A percentile compares a stretch with the other conserved stretches of the same genome.
These are phyloP conservation scores for Xylariaceae sp. DNA, from an alignment of 2,329 filamentous ascomycete genomes.

Conservation along the genomic window DNA sequence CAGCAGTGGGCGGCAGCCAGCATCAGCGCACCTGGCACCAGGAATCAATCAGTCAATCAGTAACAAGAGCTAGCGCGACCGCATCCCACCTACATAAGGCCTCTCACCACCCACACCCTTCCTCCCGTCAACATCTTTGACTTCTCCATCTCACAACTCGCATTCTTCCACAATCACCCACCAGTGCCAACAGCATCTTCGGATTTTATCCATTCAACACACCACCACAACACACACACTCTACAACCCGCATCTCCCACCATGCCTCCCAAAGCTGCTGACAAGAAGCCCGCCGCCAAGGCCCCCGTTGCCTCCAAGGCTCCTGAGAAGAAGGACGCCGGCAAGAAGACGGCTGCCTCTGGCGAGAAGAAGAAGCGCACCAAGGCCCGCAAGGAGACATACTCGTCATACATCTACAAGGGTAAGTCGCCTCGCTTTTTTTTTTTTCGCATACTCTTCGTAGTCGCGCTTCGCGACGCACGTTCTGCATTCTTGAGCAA, in stretches of 20 bases:
- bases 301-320: conserved; percentile 71
- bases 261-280: conserved; percentile 97
- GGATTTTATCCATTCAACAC: conserved; percentile 23
- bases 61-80: conserved; percentile 46
- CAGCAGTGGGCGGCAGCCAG: conserved; percentile 1
- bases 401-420: conserved; percentile 99
- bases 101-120: conserved; percentile 47
- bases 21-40: conserved; percentile 8
- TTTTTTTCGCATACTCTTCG: neutral
- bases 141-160: conserved; percentile 32
- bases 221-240: conserved; percentile 15
- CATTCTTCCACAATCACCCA: conserved; percentile 24
- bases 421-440: conserved; percentile 52
- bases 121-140: conserved; percentile 44
- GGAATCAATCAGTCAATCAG: conserved; percentile 45
- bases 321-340: conserved; percentile 97
- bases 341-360: conserved; percentile 97
- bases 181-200: conserved; percentile 13
- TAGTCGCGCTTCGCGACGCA: neutral
- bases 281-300: conserved; percentile 99
- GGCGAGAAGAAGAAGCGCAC: conserved; percentile 99
- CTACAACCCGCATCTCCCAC: conserved; percentile 38
- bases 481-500: neutral
- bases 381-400: conserved; percentile 99
- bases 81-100: conserved; percentile 61